Conservation (phyloP, 352 stramenopile species). For the Phytophthora melonis region DNA sequence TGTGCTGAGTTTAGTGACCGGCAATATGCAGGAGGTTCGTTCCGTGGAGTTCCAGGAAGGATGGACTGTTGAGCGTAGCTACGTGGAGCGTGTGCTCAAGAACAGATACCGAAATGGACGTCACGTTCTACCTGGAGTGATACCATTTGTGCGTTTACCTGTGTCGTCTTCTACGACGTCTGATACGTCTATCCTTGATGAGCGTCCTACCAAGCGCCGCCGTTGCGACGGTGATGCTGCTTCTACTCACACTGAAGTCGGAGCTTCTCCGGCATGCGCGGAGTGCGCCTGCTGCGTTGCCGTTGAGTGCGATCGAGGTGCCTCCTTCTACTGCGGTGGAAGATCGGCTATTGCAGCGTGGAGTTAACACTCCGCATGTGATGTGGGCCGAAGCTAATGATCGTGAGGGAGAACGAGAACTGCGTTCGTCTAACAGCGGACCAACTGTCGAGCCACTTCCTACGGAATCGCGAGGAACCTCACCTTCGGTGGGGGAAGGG, state of each 20-base stretch:
- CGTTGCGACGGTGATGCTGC: no score
- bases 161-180: no score
- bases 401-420: not conserved
- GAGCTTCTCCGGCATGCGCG: not conserved
- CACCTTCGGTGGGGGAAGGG: conserved; percentile 11
- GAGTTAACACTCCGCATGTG: conserved; percentile 4
- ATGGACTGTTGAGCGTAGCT: no score
- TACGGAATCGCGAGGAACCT: not conserved
- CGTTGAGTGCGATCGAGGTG: not conserved
- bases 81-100: no score
- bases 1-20: no score
- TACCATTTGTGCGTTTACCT: no score
- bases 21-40: no score
- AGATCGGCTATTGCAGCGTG: not conserved
- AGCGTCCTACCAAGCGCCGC: no score
- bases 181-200: no score
- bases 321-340: conserved; percentile 9
- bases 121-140: no score
- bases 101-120: no score
- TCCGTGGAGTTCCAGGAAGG: no score
- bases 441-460: not conserved
- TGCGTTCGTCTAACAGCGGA: not conserved
- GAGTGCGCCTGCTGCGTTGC: not conserved
- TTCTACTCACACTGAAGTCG: not conserved
- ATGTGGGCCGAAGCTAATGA: not conserved